phyloP scores from a whole-genome alignment of 805 yeast species.

The Saccharomycopsis vini region DNA sequence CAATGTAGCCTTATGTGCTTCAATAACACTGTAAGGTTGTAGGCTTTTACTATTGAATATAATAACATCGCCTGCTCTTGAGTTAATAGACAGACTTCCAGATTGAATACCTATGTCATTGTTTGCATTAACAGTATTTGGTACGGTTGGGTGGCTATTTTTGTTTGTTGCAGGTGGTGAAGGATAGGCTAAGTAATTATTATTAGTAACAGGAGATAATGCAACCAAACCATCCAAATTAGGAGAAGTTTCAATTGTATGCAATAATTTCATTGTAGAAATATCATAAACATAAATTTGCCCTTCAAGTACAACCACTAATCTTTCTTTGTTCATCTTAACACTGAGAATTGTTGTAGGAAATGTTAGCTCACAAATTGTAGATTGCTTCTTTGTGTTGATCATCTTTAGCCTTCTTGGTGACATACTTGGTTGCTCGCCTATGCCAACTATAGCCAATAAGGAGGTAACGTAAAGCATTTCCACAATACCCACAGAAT shows the following conservation, averaged over 20 bases:
- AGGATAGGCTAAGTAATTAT: conserved; percentile 60
- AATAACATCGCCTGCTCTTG: conserved; percentile 40
- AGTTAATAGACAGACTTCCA: conserved; percentile 15
- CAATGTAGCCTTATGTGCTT: conserved; percentile 63
- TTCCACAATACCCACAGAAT: conserved; percentile 59
- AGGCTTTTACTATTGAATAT: conserved; percentile 10
- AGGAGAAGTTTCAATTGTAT: conserved; percentile 41
- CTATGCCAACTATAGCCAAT: conserved; percentile 63
- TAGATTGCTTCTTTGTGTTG: conserved; percentile 58
- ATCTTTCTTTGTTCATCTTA: conserved; percentile 54
- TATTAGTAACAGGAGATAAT: conserved; percentile 43
- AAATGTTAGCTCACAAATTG: conserved; percentile 65
- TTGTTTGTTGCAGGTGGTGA: conserved; percentile 49
- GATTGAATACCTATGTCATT: conserved; percentile 1
- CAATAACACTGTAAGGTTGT: conserved; percentile 43
- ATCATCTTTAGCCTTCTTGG: conserved; percentile 78
- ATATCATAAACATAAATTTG: conserved; percentile 69
- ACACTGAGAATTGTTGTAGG: conserved; percentile 54
- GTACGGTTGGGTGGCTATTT: not conserved
- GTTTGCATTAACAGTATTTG: not conserved
- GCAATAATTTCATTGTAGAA: conserved; percentile 55
- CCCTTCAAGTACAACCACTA: conserved; percentile 52
- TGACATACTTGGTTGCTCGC: conserved; percentile 56
- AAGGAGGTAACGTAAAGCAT: conserved; percentile 71
- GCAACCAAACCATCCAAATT: conserved; percentile 53